phyloP scores from a whole-genome alignment of 345 rosid species.

The Camelina sativa region DNA sequence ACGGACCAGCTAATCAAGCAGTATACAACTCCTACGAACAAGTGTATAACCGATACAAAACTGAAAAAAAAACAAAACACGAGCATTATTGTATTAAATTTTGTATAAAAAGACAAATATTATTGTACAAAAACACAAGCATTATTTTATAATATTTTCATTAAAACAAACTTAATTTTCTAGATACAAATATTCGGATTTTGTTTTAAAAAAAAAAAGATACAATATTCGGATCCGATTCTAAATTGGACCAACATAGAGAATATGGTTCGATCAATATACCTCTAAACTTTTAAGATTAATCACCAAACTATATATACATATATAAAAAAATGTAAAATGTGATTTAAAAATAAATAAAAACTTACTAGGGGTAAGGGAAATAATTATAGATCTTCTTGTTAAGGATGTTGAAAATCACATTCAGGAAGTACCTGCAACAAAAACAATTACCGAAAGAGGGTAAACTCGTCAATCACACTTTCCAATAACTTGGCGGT shows the following conservation, averaged over 20 bases:
- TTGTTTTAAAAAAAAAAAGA: not conserved
- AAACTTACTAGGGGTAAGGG: slow-evolving; percentile 92
- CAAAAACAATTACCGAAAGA: not conserved
- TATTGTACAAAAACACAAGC: not conserved
- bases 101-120: slow-evolving; percentile 21
- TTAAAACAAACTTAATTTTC: not conserved
- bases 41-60: slow-evolving; percentile 91
- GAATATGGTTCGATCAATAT: slow-evolving; percentile 17
- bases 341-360: not conserved
- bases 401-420: slow-evolving; percentile 95
- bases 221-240: slow-evolving; percentile 21
- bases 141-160: not conserved
- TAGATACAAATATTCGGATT: slow-evolving; percentile 7
- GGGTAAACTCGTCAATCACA: slow-evolving; percentile 22
- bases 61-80: slow-evolving; percentile 46
- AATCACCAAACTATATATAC: too few species aligned
- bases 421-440: slow-evolving; percentile 70
- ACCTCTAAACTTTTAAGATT: too few species aligned
- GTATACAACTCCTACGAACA: slow-evolving; percentile 91
- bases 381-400: slow-evolving; percentile 98
- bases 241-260: slow-evolving; percentile 3
- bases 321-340: too few species aligned
- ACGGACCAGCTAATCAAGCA: slow-evolving; percentile 89
- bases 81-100: too few species aligned
- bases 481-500: slow-evolving; percentile 12